Conservation (phyloP, 306 rosid genomes). For the Carpinus fangiana region DNA sequence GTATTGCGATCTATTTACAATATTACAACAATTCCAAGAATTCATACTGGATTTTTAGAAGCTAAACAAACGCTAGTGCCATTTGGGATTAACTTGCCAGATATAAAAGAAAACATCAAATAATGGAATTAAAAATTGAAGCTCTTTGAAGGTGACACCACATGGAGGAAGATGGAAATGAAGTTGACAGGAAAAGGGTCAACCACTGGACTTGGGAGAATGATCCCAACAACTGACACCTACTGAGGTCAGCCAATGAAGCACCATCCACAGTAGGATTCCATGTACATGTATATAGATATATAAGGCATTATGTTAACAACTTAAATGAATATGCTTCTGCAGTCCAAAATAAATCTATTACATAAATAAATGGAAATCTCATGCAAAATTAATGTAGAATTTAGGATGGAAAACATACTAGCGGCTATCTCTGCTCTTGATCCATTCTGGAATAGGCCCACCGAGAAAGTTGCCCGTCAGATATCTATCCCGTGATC, state of each 20-base stretch:
- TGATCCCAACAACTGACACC: neutral
- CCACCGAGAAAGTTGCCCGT: constrained; percentile 30
- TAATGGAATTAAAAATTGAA: neutral
- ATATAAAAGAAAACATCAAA: neutral
- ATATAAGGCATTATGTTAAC: neutral
- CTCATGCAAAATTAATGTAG: neutral
- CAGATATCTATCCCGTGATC: constrained; percentile 20
- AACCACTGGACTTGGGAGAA: neutral
- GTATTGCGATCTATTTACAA: neutral
- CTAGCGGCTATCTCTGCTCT: constrained; percentile 16
- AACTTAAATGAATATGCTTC: neutral
- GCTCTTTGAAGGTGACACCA: neutral
- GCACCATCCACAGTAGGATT: neutral
- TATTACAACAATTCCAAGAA: neutral
- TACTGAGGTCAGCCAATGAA: neutral
- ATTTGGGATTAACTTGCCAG: neutral
- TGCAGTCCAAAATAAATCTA: neutral
- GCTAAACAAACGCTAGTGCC: neutral
- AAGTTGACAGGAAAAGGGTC: neutral
- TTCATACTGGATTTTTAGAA: neutral
- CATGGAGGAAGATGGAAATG: neutral
- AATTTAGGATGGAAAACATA: constrained; percentile 1
- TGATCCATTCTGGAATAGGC: constrained; percentile 34
- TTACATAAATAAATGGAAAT: neutral
- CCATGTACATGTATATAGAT: neutral